Evolutionary conservation across 768 basidiomycete genomes (phyloP).

Genomic region (Lepiota brunneoincarnata): DNA sequence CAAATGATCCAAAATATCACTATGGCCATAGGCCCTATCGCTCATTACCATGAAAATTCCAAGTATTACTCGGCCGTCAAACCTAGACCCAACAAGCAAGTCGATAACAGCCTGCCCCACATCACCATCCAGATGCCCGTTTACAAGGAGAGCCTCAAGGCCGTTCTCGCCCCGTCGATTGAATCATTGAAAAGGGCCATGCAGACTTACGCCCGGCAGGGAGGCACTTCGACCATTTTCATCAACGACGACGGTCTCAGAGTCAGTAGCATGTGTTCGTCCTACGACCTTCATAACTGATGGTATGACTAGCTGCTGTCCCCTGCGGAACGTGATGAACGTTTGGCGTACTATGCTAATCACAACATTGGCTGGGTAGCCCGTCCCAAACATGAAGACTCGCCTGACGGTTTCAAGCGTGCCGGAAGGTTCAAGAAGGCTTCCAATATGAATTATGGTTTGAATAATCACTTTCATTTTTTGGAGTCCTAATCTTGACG

Average conservation of each 20-base stretch:
- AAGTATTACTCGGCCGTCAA: conserved; percentile 74
- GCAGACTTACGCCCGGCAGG: conserved; percentile 85
- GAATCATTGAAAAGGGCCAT: conserved; percentile 77
- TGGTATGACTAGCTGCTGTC: conserved; percentile 42
- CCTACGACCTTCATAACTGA: background rate
- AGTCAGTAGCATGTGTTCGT: conserved; percentile 14
- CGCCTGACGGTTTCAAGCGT: conserved; percentile 55
- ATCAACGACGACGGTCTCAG: conserved; percentile 78
- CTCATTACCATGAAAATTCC: conserved; percentile 76
- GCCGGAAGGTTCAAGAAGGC: conserved; percentile 94
- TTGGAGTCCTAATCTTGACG: background rate
- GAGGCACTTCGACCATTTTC: conserved; percentile 74
- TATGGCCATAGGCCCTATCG: conserved; percentile 77
- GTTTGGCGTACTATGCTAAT: conserved; percentile 68
- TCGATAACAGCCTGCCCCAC: conserved; percentile 64
- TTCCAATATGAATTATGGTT: conserved; percentile 86
- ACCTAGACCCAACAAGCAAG: conserved; percentile 44
- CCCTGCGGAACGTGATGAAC: conserved; percentile 55
- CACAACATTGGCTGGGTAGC: conserved; percentile 79
- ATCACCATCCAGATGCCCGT: conserved; percentile 84
- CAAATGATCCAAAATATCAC: conserved; percentile 67
- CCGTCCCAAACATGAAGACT: conserved; percentile 60
- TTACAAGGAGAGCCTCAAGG: conserved; percentile 74
- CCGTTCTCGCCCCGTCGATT: conserved; percentile 72
- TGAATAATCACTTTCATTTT: background rate